A percentile compares a stretch with the other conserved stretches of the same genome.
These are phyloP conservation scores for Plenodomus tracheiphilus DNA, from an alignment of 2,329 filamentous ascomycete genomes.

Conservation along the genomic window DNA sequence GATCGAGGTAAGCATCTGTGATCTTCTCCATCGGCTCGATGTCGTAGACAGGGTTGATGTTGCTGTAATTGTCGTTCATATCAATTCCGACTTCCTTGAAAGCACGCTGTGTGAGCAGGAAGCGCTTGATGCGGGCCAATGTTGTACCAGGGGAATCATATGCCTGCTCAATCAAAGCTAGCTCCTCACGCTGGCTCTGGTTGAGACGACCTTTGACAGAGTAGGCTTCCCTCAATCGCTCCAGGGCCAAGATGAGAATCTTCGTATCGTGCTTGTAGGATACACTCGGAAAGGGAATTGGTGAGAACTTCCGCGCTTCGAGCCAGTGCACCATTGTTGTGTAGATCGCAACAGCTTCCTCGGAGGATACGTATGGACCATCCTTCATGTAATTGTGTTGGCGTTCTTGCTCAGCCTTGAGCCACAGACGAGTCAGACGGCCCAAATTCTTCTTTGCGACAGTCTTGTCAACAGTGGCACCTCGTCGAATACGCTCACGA, in stretches of 20 bases:
- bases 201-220: conserved; percentile 97
- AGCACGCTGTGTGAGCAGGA: conserved; percentile 92
- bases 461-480: conserved; percentile 97
- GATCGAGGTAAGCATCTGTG: conserved; percentile 96
- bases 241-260: conserved; percentile 92
- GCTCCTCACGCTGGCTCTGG: conserved; percentile 94
- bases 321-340: conserved; percentile 99
- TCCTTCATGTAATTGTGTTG: conserved; percentile 99
- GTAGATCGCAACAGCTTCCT: conserved; percentile 98
- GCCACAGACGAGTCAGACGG: conserved; percentile 89
- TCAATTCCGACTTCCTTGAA: conserved; percentile 99
- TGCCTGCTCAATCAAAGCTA: conserved; percentile 95
- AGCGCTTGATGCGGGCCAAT: conserved; percentile 93
- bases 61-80: conserved; percentile 99
- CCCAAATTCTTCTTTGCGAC: conserved; percentile 99
- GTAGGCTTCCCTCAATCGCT: conserved; percentile 91
- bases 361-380: conserved; percentile 95
- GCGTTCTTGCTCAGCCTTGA: conserved; percentile 96
- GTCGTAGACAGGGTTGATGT: conserved; percentile 98
- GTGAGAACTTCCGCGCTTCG: conserved; percentile 96
- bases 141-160: conserved; percentile 98
- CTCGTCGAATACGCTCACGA: conserved; percentile 91
- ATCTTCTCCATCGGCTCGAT: conserved; percentile 99
- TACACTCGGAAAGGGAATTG: conserved; percentile 97
- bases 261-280: conserved; percentile 99